Evolutionary conservation across 2,329 filamentous ascomycete species (phyloP), one percentile per base, ranked within the genome.

Genomic region (Furcasterigmium sp.): DNA sequence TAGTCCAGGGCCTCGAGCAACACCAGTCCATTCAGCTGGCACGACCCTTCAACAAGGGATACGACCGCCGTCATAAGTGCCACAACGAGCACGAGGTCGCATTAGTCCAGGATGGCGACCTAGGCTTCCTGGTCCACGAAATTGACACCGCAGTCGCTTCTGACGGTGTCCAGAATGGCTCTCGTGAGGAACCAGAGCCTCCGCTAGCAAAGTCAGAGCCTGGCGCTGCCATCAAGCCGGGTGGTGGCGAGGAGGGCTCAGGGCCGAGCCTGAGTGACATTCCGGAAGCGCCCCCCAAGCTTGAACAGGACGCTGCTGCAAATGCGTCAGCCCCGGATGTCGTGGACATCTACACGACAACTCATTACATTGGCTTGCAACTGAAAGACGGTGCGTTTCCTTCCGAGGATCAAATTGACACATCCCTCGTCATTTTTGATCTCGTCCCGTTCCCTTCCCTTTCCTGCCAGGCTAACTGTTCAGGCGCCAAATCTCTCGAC

Each of bases 41-140:
- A 1, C 89, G 93, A 53, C 87, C 91, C 0, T 98, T 91, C 72
- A 91, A 89, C 56, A 95, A 97, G 62, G 88, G 87, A 3, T 95
- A 94, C 59, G 87, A 95, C 53, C 81, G 93, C 48, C 74, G 82
- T 4, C 91, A 97, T 64, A 73, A 73, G 37, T 91, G 69, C 75
- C 84, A 67, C 34, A 64, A 64, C 64, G 78, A 63, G 34, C 55
- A 64, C 28, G 67, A 80, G 49, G 64, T 73, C 19, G 70, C 72
- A 29, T 70, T 76, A 45, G 76, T 80, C 13, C 70, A 75, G 45
- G 69, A 75, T 25, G 78, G 78, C 11, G 73, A 68, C 46, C 60
- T 80, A 26, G 60, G 67, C 13, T 76, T 68, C 48, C 43, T 74
- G 8, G 54, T 64, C 40, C 63, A 64, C 41, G 64, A 62, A 37